Evolutionary conservation across 768 basidiomycete species (phyloP).

Genomic region (Ramaria rubella): DNA sequence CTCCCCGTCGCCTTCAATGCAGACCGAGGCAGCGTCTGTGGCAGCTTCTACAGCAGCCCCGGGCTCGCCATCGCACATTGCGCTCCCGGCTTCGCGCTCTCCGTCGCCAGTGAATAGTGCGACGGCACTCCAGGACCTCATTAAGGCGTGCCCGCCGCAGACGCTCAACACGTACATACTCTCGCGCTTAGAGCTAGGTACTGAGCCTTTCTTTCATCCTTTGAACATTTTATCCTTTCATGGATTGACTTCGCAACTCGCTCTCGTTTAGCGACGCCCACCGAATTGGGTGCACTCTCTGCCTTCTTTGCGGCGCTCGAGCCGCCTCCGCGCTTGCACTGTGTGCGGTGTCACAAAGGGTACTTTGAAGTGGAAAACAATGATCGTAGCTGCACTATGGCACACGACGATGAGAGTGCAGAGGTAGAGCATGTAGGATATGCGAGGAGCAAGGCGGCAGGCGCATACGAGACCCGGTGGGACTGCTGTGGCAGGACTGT

Average conservation of each 20-base stretch:
- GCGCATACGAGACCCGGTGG: slow-evolving; percentile 51
- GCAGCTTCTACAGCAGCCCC: slow-evolving; percentile 3
- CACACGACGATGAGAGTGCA: slow-evolving; percentile 78
- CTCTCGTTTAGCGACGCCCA: slow-evolving; percentile 10
- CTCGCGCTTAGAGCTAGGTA: slow-evolving; percentile 32
- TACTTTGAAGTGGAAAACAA: slow-evolving; percentile 69
- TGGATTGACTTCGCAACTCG: slow-evolving; percentile 26
- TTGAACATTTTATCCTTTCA: neutral
- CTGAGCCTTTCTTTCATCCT: neutral
- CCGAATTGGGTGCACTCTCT: slow-evolving; percentile 39
- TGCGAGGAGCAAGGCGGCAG: slow-evolving; percentile 21
- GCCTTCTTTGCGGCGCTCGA: slow-evolving; percentile 55
- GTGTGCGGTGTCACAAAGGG: slow-evolving; percentile 64
- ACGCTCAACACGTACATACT: slow-evolving; percentile 59
- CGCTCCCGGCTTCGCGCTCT: slow-evolving; percentile 29
- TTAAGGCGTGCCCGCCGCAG: slow-evolving; percentile 58
- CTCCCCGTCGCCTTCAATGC: neutral
- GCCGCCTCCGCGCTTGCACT: slow-evolving; percentile 66
- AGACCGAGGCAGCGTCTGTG: neutral
- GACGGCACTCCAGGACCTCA: slow-evolving; percentile 40
- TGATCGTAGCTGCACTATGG: slow-evolving; percentile 61
- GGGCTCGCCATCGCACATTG: slow-evolving; percentile 26
- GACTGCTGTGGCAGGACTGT: slow-evolving; percentile 68
- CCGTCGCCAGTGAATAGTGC: slow-evolving; percentile 33
- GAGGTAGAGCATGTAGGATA: slow-evolving; percentile 54